Conservation (phyloP, 306 rosid species). For the Senna siamea region DNA sequence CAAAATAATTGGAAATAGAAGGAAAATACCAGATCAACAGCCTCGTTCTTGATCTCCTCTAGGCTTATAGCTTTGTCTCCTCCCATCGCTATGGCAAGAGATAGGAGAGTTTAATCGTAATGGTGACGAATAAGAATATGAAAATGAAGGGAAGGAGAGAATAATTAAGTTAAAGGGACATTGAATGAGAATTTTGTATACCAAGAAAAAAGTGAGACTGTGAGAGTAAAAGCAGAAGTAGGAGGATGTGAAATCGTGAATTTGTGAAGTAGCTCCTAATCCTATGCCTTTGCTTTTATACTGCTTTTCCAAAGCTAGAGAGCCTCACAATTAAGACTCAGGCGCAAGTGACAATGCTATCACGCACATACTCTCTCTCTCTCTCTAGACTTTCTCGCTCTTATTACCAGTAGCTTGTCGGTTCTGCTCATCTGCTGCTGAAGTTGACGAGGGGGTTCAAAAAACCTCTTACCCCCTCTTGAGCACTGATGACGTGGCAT, state of each 20-base stretch:
- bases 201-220: conserved; percentile 35
- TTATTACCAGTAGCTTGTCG: conserved; percentile 34
- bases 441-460: conserved; percentile 27
- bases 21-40: conserved; percentile 85
- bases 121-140: no score
- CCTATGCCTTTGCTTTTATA: conserved; percentile 37
- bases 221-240: not conserved
- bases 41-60: conserved; percentile 85
- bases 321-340: not conserved
- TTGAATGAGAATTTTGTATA: conserved; percentile 55
- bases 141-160: no score
- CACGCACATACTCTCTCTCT: not conserved
- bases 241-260: no score
- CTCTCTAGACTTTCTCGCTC: conserved; percentile 30
- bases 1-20: not conserved
- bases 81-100: conserved; percentile 42
- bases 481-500: not conserved
- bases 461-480: not conserved
- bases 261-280: no score
- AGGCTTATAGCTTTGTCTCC: conserved; percentile 56
- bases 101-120: no score
- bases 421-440: conserved; percentile 32
- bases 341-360: conserved; percentile 2
- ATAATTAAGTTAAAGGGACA: conserved; percentile 19
- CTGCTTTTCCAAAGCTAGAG: not conserved